Percentiles rank a stretch among this genome's conserved stretches.
Evolutionary conservation across 2,329 filamentous ascomycete genomes (phyloP).

Genomic region (Fusarium anthophilum): DNA sequence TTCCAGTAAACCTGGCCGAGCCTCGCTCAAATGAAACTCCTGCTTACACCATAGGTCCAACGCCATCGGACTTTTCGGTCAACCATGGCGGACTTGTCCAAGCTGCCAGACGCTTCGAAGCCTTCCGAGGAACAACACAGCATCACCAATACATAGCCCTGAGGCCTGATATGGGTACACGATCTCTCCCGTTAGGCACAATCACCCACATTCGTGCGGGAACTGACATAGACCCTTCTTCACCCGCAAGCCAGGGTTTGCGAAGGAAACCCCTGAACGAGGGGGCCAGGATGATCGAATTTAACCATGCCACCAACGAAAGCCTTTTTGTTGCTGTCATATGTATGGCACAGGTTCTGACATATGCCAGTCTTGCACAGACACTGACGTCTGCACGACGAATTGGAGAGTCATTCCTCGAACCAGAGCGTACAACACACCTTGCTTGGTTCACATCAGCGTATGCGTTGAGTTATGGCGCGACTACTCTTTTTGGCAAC

Average conservation of each 20-base stretch:
- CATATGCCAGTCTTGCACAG: conserved; percentile 39
- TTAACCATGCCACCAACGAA: conserved; percentile 41
- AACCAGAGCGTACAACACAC: conserved; percentile 31
- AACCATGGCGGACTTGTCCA: conserved; percentile 39
- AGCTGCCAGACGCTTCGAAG: conserved; percentile 37
- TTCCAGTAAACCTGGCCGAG: conserved; percentile 19
- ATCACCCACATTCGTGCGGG: conserved; percentile 34
- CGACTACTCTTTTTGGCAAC: conserved; percentile 34
- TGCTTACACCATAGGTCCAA: neutral
- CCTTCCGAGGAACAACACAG: conserved; percentile 32
- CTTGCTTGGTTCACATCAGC: conserved; percentile 40
- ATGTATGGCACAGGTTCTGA: conserved; percentile 39
- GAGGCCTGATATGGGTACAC: conserved; percentile 29
- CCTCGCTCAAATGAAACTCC: neutral
- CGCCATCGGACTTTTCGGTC: conserved; percentile 13
- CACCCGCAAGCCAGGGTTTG: conserved; percentile 12
- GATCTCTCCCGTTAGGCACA: conserved; percentile 28
- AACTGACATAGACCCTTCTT: conserved; percentile 24
- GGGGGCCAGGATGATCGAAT: conserved; percentile 37
- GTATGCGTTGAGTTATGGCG: conserved; percentile 36
- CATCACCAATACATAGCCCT: conserved; percentile 37
- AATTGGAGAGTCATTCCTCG: conserved; percentile 35
- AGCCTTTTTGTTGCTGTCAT: conserved; percentile 38
- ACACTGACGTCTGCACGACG: conserved; percentile 34
- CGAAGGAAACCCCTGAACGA: conserved; percentile 39